Base-by-base conservation (phyloP, 2,329 filamentous ascomycete genomes). In the Tolypocladium endophyticum region DNA sequence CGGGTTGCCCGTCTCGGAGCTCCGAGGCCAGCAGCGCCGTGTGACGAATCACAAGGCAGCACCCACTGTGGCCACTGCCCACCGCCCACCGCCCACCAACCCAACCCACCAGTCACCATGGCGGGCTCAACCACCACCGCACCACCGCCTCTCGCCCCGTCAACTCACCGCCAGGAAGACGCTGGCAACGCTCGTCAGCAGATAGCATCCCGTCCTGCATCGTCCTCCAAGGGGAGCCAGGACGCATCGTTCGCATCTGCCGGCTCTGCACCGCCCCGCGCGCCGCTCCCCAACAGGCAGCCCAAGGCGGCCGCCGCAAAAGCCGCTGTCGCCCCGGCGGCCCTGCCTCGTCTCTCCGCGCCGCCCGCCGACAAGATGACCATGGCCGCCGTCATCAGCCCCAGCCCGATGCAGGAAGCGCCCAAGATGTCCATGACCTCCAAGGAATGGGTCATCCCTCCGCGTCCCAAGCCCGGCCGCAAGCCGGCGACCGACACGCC, bases 401-500 rank as follows among this genome's bases (percentile, higher is more conserved):
- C 78, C 43, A 69, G 70, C 58, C 68, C 74, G 50, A 67, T 69
- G 16, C 67, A 72, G 59, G 78, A 78, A 63, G 66, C 70, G 43
- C 77, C 78, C 56, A 81, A 80, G 69, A 72, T 78, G 58, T 83
- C 80, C 58, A 84, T 92, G 72, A 93, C 89, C 41, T 89, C 84
- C 67, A 92, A 87, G 73, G 88, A 93, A 84, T 94, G 90, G 90
- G 82, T 93, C 30, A 86, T 94, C 53, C 90, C 90, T 30, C 90
- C 90, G 35, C 83, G 90, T 62, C 90, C 90, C 55, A 93, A 92
- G 79, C 93, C 94, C 28, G 93, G 93, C 56, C 86, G 93, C 66
- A 97, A 97, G 80, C 92, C 93, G 3, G 90, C 91, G 55, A 95
- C 90, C 41, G 92, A 97, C 70, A 95, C 92, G 58, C 92, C 92